phyloP scores from a whole-genome alignment of 1,284 basidiomycete species.

The Microbotryum violaceum region DNA sequence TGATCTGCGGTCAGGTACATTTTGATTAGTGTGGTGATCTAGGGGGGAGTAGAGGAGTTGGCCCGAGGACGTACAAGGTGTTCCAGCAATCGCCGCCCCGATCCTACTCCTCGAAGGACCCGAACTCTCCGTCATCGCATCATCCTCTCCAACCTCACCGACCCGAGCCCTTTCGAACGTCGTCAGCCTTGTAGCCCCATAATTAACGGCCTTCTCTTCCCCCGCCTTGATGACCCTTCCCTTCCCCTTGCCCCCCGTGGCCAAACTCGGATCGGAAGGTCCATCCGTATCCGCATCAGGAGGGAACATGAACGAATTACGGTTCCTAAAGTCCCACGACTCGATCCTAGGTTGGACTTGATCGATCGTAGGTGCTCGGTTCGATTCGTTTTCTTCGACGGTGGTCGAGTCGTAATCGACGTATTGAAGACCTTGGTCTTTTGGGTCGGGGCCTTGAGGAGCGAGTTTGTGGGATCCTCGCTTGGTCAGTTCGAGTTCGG shows the following conservation, averaged over 20 bases:
- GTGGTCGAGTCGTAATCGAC: constrained; percentile 52
- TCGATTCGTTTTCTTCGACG: constrained; percentile 35
- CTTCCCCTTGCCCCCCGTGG: constrained; percentile 42
- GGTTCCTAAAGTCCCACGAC: constrained; percentile 83
- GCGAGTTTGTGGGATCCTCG: constrained; percentile 26
- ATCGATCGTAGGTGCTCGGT: constrained; percentile 30
- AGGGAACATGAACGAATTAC: constrained; percentile 85
- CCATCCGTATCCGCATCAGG: constrained; percentile 66
- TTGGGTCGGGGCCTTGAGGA: constrained; percentile 2
- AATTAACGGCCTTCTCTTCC: constrained; percentile 60
- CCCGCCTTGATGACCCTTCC: constrained; percentile 38
- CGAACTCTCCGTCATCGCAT: too few species aligned
- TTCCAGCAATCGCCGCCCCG: constrained; percentile 75
- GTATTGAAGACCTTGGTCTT: constrained; percentile 44
- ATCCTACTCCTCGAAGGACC: constrained; percentile 77
- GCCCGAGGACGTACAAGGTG: constrained; percentile 47
- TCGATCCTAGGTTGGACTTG: constrained; percentile 48
- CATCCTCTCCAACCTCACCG: constrained; percentile 43
- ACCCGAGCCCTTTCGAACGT: constrained; percentile 51
- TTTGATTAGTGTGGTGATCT: not conserved
- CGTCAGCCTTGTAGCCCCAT: constrained; percentile 65
- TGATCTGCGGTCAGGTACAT: constrained; percentile 5
- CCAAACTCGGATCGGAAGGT: too few species aligned
- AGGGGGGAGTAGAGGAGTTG: constrained; percentile 1
- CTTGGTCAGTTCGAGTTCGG: constrained; percentile 27